phyloP scores from a whole-genome alignment of 2,329 filamentous ascomycete genomes.

The Talaromyces sp. region DNA sequence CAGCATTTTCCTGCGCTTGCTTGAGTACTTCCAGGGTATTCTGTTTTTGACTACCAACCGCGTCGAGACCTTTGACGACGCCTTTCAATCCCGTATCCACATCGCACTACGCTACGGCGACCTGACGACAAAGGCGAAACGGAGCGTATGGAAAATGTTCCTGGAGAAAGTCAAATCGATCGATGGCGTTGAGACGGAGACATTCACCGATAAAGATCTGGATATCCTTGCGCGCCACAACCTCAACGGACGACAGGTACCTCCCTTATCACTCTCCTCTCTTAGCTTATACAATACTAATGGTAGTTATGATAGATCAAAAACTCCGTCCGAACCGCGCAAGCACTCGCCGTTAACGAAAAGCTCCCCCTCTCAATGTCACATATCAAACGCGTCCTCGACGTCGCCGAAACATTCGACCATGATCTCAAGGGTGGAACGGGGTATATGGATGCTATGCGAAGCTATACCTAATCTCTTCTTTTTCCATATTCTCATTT shows the following conservation, averaged over 20 bases:
- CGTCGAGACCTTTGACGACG: constrained; percentile 83
- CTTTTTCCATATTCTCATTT: constrained; percentile 10
- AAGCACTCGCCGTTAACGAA: constrained; percentile 77
- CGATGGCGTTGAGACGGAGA: constrained; percentile 55
- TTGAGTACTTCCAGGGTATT: constrained; percentile 92
- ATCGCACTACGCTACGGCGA: constrained; percentile 79
- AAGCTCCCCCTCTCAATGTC: constrained; percentile 69
- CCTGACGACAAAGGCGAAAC: constrained; percentile 69
- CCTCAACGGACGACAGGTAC: constrained; percentile 66
- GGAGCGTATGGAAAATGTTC: constrained; percentile 81
- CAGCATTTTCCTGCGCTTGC: constrained; percentile 77
- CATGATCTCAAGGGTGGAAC: constrained; percentile 76
- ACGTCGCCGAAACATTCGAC: constrained; percentile 79
- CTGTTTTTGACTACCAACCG: constrained; percentile 87
- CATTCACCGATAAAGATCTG: constrained; percentile 62
- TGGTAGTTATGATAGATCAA: constrained; percentile 63
- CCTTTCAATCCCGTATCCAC: constrained; percentile 85
- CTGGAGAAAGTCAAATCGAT: constrained; percentile 68
- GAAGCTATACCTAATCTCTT: constrained; percentile 59
- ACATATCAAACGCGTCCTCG: constrained; percentile 79
- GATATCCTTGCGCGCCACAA: constrained; percentile 65
- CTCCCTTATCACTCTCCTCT: constrained; percentile 23
- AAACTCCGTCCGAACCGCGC: constrained; percentile 79
- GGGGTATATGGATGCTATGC: constrained; percentile 81
- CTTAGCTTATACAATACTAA: not conserved